Conservation (phyloP, 345 rosid genomes). For the Hypericum perforatum region DNA sequence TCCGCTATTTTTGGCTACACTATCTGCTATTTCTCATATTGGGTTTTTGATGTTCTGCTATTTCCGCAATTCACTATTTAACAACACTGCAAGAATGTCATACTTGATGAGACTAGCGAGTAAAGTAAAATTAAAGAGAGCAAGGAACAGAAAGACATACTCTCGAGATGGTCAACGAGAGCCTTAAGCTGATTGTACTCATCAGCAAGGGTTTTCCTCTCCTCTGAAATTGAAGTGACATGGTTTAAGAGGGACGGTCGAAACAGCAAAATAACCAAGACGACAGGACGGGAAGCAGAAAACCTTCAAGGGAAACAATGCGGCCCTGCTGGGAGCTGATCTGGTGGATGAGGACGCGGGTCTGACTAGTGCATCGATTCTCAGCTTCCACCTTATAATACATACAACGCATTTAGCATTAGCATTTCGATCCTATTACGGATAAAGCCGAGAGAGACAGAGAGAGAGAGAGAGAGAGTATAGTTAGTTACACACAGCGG, state of each 20-base stretch:
- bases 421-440: neutral
- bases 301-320: constrained; percentile 78
- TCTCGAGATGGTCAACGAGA: constrained; percentile 57
- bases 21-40: too few species aligned
- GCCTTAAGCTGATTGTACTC: constrained; percentile 58
- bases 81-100: neutral
- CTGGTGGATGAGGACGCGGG: constrained; percentile 66
- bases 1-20: too few species aligned
- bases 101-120: neutral
- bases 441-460: too few species aligned
- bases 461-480: neutral
- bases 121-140: neutral
- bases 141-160: constrained; percentile 28
- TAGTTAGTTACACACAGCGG: constrained; percentile 38
- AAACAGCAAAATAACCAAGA: neutral
- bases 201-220: constrained; percentile 43
- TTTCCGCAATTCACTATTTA: too few species aligned
- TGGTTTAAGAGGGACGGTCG: constrained; percentile 9
- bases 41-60: too few species aligned
- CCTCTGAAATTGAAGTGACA: constrained; percentile 34
- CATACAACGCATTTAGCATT: neutral
- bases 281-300: neutral
- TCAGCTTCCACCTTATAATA: constrained; percentile 78
- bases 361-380: constrained; percentile 67
- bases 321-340: constrained; percentile 61